Evolutionary conservation across 768 basidiomycete species (phyloP).

Genomic region (Collybia sp.): DNA sequence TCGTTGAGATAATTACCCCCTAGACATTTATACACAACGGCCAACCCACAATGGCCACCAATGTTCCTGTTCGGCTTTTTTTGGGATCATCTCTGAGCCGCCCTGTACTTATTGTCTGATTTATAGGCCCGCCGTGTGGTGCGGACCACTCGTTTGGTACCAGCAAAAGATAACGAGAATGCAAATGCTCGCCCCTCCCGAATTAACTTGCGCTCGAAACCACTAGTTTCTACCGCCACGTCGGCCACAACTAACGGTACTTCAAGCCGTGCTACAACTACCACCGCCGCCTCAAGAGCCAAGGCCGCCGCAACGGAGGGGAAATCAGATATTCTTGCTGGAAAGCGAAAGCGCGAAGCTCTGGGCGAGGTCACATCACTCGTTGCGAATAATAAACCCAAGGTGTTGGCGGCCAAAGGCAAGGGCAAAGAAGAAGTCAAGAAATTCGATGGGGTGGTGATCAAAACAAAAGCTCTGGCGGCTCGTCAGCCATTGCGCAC

Average conservation of each 20-base stretch:
- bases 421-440: conserved; percentile 57
- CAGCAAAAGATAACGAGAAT: conserved; percentile 71
- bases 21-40: conserved; percentile 16
- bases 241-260: conserved; percentile 25
- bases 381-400: conserved; percentile 40
- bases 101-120: background rate
- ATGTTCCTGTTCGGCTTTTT: conserved; percentile 35
- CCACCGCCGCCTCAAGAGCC: conserved; percentile 50
- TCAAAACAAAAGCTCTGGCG: conserved; percentile 43
- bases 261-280: conserved; percentile 40
- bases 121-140: conserved; percentile 67
- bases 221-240: conserved; percentile 36
- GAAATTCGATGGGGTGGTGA: conserved; percentile 60
- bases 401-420: conserved; percentile 36
- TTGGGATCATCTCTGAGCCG: background rate
- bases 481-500: conserved; percentile 53
- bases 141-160: conserved; percentile 41
- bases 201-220: conserved; percentile 60
- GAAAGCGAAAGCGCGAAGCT: conserved; percentile 79
- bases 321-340: conserved; percentile 44
- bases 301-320: conserved; percentile 37
- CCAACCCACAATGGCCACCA: conserved; percentile 37
- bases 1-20: conserved; percentile 2
- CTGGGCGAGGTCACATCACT: conserved; percentile 65
- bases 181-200: conserved; percentile 61